Base-by-base conservation (phyloP, 768 basidiomycete species). In the Lenzites betulinus region DNA sequence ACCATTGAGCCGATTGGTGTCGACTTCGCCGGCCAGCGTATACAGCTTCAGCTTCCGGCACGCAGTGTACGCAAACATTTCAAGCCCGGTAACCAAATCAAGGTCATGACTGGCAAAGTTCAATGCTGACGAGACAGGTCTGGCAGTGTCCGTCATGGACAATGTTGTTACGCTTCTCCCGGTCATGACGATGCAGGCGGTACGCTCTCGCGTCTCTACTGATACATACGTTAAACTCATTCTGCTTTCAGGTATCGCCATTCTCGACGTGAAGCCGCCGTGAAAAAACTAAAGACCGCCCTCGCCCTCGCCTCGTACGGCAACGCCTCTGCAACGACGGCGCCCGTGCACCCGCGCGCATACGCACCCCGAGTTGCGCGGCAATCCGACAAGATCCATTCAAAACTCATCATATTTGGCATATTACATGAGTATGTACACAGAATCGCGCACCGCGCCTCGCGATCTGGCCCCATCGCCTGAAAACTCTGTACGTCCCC, bases 221-320 rank as follows among this genome's bases (percentile, higher is more conserved):
- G 20, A 25, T 6, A 15, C 12, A 39, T 50, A 20, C 30, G 60
- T 23, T 55, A 30, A 25, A 28, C 25, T 22, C 35, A 18, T 47
- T 36, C 52, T 43, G 3, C 35, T 43, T 12, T 2, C 66, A 96
- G 94, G 90, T 98, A 51, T 94, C 93, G 28, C 96, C 97, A 2
- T 99, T 99, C 76, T 91, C 94, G 0, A 96, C 88, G 97, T 66
- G 95, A 96, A 71, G 97, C 97, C 28, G 95, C 97, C 0, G 97
- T 98, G 75, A 88, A 90, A 3, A 87, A 92, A 22, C 88, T 92
- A 9, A 95, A 95, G 67, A 81, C 89, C 43, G 88, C 94, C 33
- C 95, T 95, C 28, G 87, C 95, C 67, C 98, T 95, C 69, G 96
- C 98, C 71, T 74, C 98, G 42, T 97, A 99, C 69, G 96, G n/a